Evolutionary conservation across 139 green algal species (phyloP).

Genomic region (Ulvella scutata): DNA sequence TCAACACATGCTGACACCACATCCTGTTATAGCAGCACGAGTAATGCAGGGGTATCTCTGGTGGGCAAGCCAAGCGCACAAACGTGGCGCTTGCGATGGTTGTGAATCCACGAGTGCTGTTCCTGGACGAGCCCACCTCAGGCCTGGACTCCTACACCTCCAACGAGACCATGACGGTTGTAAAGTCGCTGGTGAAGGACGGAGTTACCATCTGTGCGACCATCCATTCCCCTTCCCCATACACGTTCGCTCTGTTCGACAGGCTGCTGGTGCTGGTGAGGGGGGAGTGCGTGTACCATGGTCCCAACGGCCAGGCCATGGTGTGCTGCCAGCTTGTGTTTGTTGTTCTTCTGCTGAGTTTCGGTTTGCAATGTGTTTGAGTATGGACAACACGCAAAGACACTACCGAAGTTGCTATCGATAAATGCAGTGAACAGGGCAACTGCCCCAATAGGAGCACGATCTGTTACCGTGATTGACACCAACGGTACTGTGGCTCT

Average conservation of each 20-base stretch:
- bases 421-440: neutral
- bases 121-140: slow-evolving; percentile 53
- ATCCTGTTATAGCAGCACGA: neutral
- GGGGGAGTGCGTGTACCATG: slow-evolving; percentile 37
- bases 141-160: slow-evolving; percentile 58
- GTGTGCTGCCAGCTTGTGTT: neutral
- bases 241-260: slow-evolving; percentile 46
- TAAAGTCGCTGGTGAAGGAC: slow-evolving; percentile 21
- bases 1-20: neutral
- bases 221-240: slow-evolving; percentile 43
- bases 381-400: neutral
- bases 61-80: slow-evolving; percentile 22
- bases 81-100: slow-evolving; percentile 42
- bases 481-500: neutral
- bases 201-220: slow-evolving; percentile 51
- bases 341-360: neutral
- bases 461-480: neutral
- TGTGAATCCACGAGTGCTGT: slow-evolving; percentile 37
- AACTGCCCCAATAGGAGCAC: slow-evolving; percentile 6
- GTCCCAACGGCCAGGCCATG: slow-evolving; percentile 16
- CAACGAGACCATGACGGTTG: slow-evolving; percentile 36
- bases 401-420: neutral
- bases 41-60: neutral
- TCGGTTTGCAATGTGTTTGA: neutral
- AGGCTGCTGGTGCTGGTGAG: slow-evolving; percentile 34